These are phyloP conservation scores for Isoetes engelmannii DNA, from an alignment of 83 land plant species.

Conservation along the genomic window DNA sequence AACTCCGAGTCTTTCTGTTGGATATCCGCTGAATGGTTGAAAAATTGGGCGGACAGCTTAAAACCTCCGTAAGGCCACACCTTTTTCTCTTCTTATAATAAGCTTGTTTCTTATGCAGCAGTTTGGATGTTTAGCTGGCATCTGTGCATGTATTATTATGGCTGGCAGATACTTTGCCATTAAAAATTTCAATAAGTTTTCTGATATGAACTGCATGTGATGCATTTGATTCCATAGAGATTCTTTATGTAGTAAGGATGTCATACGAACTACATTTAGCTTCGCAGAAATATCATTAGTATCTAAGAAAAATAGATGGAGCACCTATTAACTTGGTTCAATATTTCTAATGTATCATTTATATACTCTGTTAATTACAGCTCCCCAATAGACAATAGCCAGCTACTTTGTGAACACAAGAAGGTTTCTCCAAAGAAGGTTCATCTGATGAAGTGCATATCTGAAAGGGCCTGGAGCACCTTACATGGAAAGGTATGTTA, in stretches of 20 bases:
- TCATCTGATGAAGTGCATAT: constrained; percentile 68
- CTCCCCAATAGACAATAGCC: constrained; percentile 51
- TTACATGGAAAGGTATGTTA: constrained; percentile 54
- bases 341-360: neutral
- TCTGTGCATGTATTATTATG: too few species aligned
- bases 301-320: too few species aligned
- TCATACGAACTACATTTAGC: too few species aligned
- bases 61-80: constrained; percentile 49
- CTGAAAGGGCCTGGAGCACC: constrained; percentile 57
- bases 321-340: too few species aligned
- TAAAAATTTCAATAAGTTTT: too few species aligned
- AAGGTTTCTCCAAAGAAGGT: constrained; percentile 59
- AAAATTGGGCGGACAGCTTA: constrained; percentile 83
- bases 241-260: too few species aligned
- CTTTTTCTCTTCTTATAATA: neutral
- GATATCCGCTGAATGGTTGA: constrained; percentile 93
- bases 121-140: neutral
- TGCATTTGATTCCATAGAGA: too few species aligned
- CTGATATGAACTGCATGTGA: too few species aligned
- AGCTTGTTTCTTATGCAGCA: neutral
- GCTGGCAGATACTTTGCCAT: too few species aligned
- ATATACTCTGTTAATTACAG: constrained; percentile 41
- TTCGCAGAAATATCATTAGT: too few species aligned
- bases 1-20: constrained; percentile 57
- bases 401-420: constrained; percentile 64